phyloP scores from a whole-genome alignment of 441 rosid species.

The Hura crepitans region DNA sequence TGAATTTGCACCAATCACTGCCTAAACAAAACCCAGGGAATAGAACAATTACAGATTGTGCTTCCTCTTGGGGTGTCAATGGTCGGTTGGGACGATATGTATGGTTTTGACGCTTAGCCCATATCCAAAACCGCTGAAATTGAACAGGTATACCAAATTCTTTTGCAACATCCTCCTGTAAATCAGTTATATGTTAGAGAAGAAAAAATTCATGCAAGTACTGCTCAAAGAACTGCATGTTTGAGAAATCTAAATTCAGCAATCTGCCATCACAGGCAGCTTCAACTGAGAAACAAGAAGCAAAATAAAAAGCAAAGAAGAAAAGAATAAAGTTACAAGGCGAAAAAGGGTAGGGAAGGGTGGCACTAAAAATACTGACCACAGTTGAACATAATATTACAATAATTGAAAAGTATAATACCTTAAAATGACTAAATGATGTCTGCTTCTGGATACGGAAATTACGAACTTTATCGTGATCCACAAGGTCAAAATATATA shows the following conservation, averaged over 20 bases:
- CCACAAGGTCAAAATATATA: slow-evolving; percentile 87
- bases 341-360: not conserved
- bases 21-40: not conserved
- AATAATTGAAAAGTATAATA: slow-evolving; percentile 19
- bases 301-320: not conserved
- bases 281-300: not conserved
- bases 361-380: not conserved
- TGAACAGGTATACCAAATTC: slow-evolving; percentile 87
- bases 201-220: not conserved
- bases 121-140: slow-evolving; percentile 85
- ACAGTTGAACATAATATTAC: not conserved
- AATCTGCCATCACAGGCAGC: not conserved
- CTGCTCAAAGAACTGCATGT: not conserved
- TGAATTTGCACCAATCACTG: not conserved
- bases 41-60: slow-evolving; percentile 54
- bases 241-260: not conserved
- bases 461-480: slow-evolving; percentile 82
- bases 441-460: slow-evolving; percentile 89
- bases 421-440: slow-evolving; percentile 70
- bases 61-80: slow-evolving; percentile 73
- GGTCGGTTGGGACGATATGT: slow-evolving; percentile 98
- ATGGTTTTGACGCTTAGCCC: slow-evolving; percentile 98
- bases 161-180: slow-evolving; percentile 90
- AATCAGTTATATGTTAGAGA: slow-evolving; percentile 25
- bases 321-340: not conserved